Base-by-base conservation (phyloP, 441 rosid genomes). In the Pelargonium citronellum region DNA sequence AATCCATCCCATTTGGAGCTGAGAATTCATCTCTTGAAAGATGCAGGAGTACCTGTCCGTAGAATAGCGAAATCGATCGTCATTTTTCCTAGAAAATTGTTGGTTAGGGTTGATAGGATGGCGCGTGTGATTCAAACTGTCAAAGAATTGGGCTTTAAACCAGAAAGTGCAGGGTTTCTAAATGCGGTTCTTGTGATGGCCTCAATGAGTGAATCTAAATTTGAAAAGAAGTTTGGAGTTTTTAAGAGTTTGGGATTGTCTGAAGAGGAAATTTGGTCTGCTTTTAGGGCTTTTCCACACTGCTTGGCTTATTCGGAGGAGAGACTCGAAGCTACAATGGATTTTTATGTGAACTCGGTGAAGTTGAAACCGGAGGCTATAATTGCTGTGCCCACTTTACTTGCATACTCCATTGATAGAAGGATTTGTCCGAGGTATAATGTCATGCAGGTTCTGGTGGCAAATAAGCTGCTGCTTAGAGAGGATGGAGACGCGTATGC, bases 371-470 rank as follows among this genome's bases (percentile, higher is more conserved):
- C 4, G 0, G 66, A 60, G 53, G 5, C 0, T 39, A 15, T 80
- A 2, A 47, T 78, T 63, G 6, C 37, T 1, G 5, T 16, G 49
- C 81, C 83, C 1, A 44, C 1, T 7, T 39, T 80, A 13, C 70
- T 80, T 66, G 16, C 3, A 46, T 65, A 22, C 16, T 57, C 75
- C 4, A 2, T 75, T 41, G 79, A 77, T 15, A 60, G 17, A 44
- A 77, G 80, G 77, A 69, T 82, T 71, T 71, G 49, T 1, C 75
- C 79, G 0, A 76, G 85, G 69, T 75, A 74, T 53, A 34, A 72
- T 30, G 74, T 79, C 65, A 37, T 82, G 43, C 67, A 70, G 67
- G 34, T 47, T 66, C 66, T 82, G 78, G 64, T 66, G 62, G 66
- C 82, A 0, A 77, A 68, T 69, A 73, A 75, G 53, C 65, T 72